Base-by-base conservation (phyloP, 2,329 filamentous ascomycete species). In the Talaromyces sp. region DNA sequence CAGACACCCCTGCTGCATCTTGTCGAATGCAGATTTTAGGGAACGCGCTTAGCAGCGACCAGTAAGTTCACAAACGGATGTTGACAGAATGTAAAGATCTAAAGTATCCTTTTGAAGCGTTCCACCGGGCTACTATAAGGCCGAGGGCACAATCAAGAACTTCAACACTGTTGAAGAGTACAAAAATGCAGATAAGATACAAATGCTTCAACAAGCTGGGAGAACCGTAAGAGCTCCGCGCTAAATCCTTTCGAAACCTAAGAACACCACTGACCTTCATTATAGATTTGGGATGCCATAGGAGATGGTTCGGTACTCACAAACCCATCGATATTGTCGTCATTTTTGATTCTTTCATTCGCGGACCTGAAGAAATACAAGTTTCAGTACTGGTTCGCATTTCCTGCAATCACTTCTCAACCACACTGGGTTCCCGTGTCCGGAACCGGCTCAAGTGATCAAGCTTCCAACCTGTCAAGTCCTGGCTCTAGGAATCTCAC, bases 341-440 rank as follows among this genome's bases (percentile, higher is more conserved):
- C 92, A 7, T 98, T 97, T 76, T 86, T 91, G 31, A 88, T 96
- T 66, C 87, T 98, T 54, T 97, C 92, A 16, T 99, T 92, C 76
- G 94, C 95, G 68, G 94, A 99, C 74, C 85, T 99, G 39, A 99
- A 99, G 78, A 97, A 96, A 75, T 98, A 98, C 81, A 92, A 89
- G 68, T 97, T 98, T 75, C 92, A 90, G n/a, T 98, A 98, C 79
- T 96, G 96, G 88, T 98, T 98, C 78, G 94, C 90, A 5, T 99
- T 96, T 73, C 95, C 95, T 0, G 93, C 94, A 16, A 84, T 99
- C 52, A 93, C 96, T 75, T 96, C 94, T 3, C 89, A 94, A 63
- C 92, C 92, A 1, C 83, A 85, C 33, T 99, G 95, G 95, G 89
- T 86, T 70, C 82, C 89, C 60, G 77, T 83, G 39, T 13, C 24